Base-by-base conservation (phyloP, 495 filamentous ascomycete species). In the Aspergillus affinis region DNA sequence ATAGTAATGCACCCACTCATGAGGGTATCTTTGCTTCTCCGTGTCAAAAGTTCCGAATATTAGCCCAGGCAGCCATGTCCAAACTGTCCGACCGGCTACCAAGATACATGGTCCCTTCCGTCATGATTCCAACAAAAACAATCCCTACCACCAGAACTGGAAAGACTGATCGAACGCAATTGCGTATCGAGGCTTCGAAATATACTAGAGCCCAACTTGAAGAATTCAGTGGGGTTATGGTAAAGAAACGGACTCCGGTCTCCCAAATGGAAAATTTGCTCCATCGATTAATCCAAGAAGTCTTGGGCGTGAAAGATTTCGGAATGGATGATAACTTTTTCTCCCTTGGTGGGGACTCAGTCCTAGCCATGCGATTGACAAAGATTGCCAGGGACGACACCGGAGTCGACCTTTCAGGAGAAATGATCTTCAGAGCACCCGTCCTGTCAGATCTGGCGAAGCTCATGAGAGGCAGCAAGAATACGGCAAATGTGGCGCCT, bases 211-310 rank as follows among this genome's bases (percentile, higher is more conserved):
- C 54, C 3, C 30, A 66, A 49, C 19, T 66, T 2, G 8, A 51
- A 2, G 18, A 29, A 4, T 54, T 52, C 30, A 30, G 18, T 3
- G 19, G 18, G 7, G 32, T 36, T 12, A 19, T n/a, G 17, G 17
- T 2, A 48, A 6, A 12, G 19, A 57, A 58, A 15, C 48, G 50
- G 45, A 2, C 15, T 2, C 61, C 63, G 15, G 27, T 17, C 18
- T 60, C 63, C 10, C 18, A 47, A 15, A 65, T 52, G 21, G 65
- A 76, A 58, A 65, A 55, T 44, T 58, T 30, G 21, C 63, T 79
- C 2, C 67, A 63, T 21, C 21, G 44, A 2, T 58, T 75, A 12
- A 75, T 73, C 74, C 61, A 62, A 29, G 9, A 57, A 0, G 61
- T 69, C 0, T 58, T 80, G 0, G 63, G 62, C 1, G 51, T 74